These are phyloP conservation scores for Dacryopinax spathularia DNA, from an alignment of 768 basidiomycete genomes.

Conservation along the genomic window DNA sequence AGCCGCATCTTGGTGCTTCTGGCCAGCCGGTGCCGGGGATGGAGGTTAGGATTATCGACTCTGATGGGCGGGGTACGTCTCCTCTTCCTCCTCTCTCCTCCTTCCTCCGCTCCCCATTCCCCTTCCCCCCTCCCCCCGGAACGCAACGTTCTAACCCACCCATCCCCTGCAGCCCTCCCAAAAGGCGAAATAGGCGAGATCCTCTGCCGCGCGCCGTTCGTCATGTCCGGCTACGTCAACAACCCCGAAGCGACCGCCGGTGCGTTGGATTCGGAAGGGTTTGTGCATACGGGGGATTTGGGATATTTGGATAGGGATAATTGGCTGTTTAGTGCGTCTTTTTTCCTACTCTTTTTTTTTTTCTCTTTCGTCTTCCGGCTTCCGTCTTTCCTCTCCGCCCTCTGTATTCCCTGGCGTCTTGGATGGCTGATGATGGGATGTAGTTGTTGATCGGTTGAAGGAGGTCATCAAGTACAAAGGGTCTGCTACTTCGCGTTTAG, in stretches of 20 bases:
- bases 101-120: background rate
- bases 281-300: constrained; percentile 20
- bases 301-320: constrained; percentile 14
- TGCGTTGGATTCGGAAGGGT: constrained; percentile 12
- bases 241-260: constrained; percentile 15
- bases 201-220: constrained; percentile 10
- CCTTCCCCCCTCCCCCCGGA: too few relatives aligned
- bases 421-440: constrained; percentile 9
- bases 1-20: constrained; percentile 11
- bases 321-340: background rate
- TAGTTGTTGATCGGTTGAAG: constrained; percentile 15
- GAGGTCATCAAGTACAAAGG: constrained; percentile 22
- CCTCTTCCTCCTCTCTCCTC: background rate
- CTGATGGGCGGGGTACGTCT: background rate
- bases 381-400: too few relatives aligned
- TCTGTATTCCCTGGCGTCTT: too few relatives aligned
- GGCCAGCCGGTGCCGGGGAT: constrained; percentile 5
- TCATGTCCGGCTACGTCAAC: constrained; percentile 18
- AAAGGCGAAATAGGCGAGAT: constrained; percentile 15
- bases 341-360: background rate
- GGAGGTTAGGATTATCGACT: background rate
- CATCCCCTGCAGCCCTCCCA: background rate
- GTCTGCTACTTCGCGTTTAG: background rate
- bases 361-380: too few relatives aligned
- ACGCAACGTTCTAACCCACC: background rate